Conservation (phyloP, 108 stramenopile genomes). For the Pseudonitzschia pungens region DNA sequence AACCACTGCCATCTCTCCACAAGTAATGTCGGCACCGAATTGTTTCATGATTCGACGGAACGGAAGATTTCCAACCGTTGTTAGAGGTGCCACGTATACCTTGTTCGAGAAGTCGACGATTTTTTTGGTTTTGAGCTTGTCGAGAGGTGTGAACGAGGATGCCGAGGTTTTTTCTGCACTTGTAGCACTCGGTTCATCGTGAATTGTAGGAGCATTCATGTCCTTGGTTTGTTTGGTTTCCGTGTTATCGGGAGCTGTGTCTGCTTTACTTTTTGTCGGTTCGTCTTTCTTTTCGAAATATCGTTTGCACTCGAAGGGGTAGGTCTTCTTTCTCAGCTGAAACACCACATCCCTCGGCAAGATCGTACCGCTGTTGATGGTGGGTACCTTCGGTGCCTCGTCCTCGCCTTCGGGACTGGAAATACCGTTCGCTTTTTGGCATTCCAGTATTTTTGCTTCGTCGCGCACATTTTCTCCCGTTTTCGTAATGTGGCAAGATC, state of each 20-base stretch:
- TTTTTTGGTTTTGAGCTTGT: conserved; percentile 63
- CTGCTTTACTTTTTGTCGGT: background rate
- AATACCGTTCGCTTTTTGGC: background rate
- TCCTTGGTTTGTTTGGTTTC: conserved; percentile 6
- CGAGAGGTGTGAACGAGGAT: conserved; percentile 38
- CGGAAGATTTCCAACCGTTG: conserved; percentile 98
- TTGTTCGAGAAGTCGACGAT: conserved; percentile 92
- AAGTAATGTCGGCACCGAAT: conserved; percentile 97
- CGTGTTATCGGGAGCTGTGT: background rate
- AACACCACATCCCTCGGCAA: conserved; percentile 57
- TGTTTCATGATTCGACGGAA: conserved; percentile 96
- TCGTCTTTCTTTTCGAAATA: conserved; percentile 43
- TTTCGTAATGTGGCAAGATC: conserved; percentile 65
- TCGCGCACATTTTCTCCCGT: conserved; percentile 69
- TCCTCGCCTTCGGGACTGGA: background rate
- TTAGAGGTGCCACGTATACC: conserved; percentile 98
- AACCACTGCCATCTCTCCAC: conserved; percentile 97
- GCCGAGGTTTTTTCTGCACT: background rate
- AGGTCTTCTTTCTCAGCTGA: conserved; percentile 76
- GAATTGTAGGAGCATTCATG: conserved; percentile 2
- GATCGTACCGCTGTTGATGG: conserved; percentile 39
- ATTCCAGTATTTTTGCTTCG: conserved; percentile 4
- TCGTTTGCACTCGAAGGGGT: conserved; percentile 77
- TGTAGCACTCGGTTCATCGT: background rate
- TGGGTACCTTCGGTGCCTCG: background rate